These are phyloP conservation scores for Benincasa hispida DNA, from an alignment of 306 rosid genomes.

Conservation along the genomic window DNA sequence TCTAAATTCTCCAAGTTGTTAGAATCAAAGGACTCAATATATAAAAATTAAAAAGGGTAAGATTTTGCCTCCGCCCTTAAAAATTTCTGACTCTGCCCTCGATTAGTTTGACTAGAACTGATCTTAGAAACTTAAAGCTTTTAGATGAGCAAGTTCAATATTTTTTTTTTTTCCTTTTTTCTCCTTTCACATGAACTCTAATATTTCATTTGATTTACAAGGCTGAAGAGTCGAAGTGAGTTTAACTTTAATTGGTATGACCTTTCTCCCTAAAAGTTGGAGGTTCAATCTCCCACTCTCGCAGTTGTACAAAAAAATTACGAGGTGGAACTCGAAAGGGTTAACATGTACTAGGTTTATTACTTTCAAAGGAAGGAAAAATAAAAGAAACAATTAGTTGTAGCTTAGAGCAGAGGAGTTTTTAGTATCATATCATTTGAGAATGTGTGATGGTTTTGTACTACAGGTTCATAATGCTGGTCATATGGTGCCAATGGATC, in stretches of 20 bases:
- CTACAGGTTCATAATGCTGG: constrained; percentile 63
- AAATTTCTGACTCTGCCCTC: neutral
- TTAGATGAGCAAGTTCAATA: neutral
- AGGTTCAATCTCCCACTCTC: too few relatives aligned
- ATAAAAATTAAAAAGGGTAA: too few relatives aligned
- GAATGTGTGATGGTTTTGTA: neutral
- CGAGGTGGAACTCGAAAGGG: too few relatives aligned
- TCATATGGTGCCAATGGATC: constrained; percentile 96
- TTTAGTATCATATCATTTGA: neutral
- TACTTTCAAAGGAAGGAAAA: neutral
- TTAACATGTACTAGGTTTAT: neutral
- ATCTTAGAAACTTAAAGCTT: neutral
- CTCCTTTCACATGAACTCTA: neutral
- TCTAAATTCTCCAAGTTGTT: neutral
- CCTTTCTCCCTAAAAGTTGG: too few relatives aligned
- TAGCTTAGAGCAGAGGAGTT: neutral
- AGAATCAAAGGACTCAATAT: too few relatives aligned
- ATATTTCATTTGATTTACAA: neutral
- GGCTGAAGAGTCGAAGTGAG: neutral
- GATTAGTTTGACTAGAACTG: neutral
- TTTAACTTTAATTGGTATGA: too few relatives aligned
- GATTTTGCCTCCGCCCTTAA: too few relatives aligned
- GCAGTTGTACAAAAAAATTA: too few relatives aligned
- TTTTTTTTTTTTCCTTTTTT: too few relatives aligned
- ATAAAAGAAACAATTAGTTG: neutral